Evolutionary conservation across 1,284 basidiomycete genomes (phyloP).

Genomic region (Tremellales sp.): DNA sequence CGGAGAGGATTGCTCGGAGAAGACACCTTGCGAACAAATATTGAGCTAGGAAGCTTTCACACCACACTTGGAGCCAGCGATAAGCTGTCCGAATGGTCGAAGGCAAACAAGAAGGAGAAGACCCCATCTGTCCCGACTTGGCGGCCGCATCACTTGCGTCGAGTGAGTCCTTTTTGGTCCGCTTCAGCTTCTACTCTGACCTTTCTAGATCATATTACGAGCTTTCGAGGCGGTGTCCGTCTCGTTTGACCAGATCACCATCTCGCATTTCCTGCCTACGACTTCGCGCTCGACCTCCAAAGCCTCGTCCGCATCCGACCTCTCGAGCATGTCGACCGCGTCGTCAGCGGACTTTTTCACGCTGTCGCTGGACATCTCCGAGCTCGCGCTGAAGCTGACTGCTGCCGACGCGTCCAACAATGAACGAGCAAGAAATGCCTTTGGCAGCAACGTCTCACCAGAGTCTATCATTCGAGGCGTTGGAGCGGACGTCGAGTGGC

Average conservation of each 20-base stretch:
- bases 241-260: slow-evolving; percentile 18
- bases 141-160: slow-evolving; percentile 9
- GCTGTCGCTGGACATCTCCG: slow-evolving; percentile 30
- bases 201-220: slow-evolving; percentile 29
- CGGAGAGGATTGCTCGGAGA: slow-evolving; percentile 32
- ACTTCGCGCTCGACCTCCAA: slow-evolving; percentile 14
- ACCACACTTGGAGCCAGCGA: slow-evolving; percentile 27
- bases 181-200: slow-evolving; percentile 16
- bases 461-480: slow-evolving; percentile 34
- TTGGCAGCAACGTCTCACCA: slow-evolving; percentile 30
- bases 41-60: slow-evolving; percentile 25
- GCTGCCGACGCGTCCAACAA: slow-evolving; percentile 40
- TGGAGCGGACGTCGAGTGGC: slow-evolving; percentile 27
- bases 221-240: slow-evolving; percentile 32
- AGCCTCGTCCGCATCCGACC: slow-evolving; percentile 10
- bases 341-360: slow-evolving; percentile 18
- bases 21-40: slow-evolving; percentile 29
- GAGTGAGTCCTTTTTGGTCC: slow-evolving; percentile 10
- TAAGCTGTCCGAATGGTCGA: slow-evolving; percentile 11
- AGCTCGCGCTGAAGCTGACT: slow-evolving; percentile 18
- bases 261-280: slow-evolving; percentile 25
- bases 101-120: neutral
- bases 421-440: slow-evolving; percentile 35
- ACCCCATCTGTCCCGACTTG: slow-evolving; percentile 3
- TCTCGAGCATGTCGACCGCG: slow-evolving; percentile 10